Base-by-base conservation (phyloP, 345 rosid species). In the Carallia brachiata region DNA sequence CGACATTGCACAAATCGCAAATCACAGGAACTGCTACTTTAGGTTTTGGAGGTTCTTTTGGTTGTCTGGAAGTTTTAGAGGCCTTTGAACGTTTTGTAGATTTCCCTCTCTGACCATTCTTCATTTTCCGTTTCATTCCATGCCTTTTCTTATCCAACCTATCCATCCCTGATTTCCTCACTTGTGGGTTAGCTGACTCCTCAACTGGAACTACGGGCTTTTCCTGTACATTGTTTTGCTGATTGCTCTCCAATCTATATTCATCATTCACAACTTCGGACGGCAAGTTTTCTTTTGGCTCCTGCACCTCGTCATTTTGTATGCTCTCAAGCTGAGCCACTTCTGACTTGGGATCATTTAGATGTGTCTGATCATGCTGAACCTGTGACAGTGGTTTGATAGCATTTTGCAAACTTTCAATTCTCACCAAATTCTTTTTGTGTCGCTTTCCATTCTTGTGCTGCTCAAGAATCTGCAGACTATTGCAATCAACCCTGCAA, bases 391-490 rank as follows among this genome's bases (percentile, higher is more conserved):
- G 70, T 12, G 70, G 58, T 62, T 64, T 70, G 39, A 39, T 65
- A 48, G 18, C 57, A 12, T 40, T 75, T 65, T 79, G 70, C 71
- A 70, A 37, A 50, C 68, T 74, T 66, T 70, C 79, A 62, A 60
- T 60, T 65, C 54, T 70, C 58, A 50, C 63, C 71, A 74, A 57
- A 63, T 80, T 83, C 74, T 70, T 83, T 54, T 73, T 83, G 70
- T 77, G 84, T 27, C 68, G 37, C 69, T 77, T 83, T 55, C 86
- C 84, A 52, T 69, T 77, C 68, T 67, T 77, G 63, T 75, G 86
- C 70, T 75, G 78, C 79, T 80, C 82, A 48, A 83, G 74, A 52
- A 80, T 72, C 73, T 77, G 69, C 71, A 80, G 67, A 63, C 78
- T 75, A 53, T 58, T 74, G 69, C 82, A 80, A 60, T 70, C 72